These are phyloP conservation scores for Mortierella sp. DNA, from an alignment of 371 early-diverging fungal genomes.

Conservation along the genomic window DNA sequence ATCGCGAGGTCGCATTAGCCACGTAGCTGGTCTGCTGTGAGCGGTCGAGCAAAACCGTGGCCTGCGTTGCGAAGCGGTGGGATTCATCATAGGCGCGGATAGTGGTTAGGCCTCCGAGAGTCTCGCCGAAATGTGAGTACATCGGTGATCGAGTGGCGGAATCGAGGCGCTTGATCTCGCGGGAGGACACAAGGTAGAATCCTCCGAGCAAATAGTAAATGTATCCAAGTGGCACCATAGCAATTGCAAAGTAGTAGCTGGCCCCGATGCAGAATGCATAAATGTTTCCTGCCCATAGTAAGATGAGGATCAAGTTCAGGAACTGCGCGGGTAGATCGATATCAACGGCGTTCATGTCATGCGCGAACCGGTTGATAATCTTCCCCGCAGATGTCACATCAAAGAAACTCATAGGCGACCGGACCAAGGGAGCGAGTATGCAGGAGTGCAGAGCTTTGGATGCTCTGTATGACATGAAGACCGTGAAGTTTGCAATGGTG, in stretches of 20 bases:
- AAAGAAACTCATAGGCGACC: conserved; percentile 74
- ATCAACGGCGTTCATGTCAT: conserved; percentile 84
- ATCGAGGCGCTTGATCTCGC: conserved; percentile 65
- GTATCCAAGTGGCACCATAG: conserved; percentile 4
- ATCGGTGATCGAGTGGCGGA: conserved; percentile 61
- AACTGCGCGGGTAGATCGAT: conserved; percentile 7
- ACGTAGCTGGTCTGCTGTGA: conserved; percentile 3
- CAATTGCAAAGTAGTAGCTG: conserved; percentile 2
- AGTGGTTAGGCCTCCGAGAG: conserved; percentile 59
- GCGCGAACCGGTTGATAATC: conserved; percentile 83
- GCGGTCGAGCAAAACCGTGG: conserved; percentile 8
- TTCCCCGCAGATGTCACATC: conserved; percentile 82
- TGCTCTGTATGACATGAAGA: conserved; percentile 36
- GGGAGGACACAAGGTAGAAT: conserved; percentile 62
- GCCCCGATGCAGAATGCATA: conserved; percentile 4
- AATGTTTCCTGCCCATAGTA: neutral
- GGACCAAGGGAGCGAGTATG: conserved; percentile 59
- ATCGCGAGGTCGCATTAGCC: conserved; percentile 1
- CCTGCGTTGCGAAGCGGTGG: conserved; percentile 9
- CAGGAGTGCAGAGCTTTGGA: conserved; percentile 49
- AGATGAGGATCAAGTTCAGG: conserved; percentile 6
- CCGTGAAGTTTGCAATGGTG: neutral
- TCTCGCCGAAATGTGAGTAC: conserved; percentile 61
- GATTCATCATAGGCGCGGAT: conserved; percentile 62
- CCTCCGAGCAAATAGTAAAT: conserved; percentile 51